Percentiles rank a stretch among this genome's conserved stretches.
These are phyloP conservation scores for Botrytis paeoniae DNA, from an alignment of 2,329 filamentous ascomycete species.

Conservation along the genomic window DNA sequence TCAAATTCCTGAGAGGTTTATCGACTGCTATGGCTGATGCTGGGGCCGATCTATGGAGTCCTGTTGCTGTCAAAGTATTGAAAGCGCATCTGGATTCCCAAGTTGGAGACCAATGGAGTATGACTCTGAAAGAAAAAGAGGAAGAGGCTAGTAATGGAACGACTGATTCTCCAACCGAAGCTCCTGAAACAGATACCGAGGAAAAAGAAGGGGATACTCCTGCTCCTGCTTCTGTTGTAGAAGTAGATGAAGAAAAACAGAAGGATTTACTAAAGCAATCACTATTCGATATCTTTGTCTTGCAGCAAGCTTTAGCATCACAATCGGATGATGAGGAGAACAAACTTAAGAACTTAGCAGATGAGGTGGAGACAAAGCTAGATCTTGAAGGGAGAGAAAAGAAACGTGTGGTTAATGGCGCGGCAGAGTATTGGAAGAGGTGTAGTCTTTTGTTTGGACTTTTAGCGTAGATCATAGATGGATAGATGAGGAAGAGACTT, in stretches of 20 bases:
- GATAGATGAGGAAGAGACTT: background rate
- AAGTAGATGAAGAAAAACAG: slow-evolving; percentile 19
- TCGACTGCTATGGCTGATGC: slow-evolving; percentile 63
- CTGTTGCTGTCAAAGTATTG: slow-evolving; percentile 58
- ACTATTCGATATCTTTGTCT: slow-evolving; percentile 57
- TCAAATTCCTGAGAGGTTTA: slow-evolving; percentile 67
- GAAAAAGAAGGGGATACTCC: slow-evolving; percentile 3
- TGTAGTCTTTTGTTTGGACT: slow-evolving; percentile 80
- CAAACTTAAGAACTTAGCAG: slow-evolving; percentile 45
- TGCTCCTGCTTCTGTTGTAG: background rate
- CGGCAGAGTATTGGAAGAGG: slow-evolving; percentile 78
- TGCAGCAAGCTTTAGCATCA: slow-evolving; percentile 50
- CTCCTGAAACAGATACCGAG: background rate
- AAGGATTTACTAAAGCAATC: slow-evolving; percentile 56
- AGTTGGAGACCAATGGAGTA: slow-evolving; percentile 46
- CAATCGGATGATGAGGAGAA: slow-evolving; percentile 40
- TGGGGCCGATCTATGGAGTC: slow-evolving; percentile 80
- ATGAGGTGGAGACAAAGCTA: slow-evolving; percentile 45
- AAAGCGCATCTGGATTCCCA: slow-evolving; percentile 55
- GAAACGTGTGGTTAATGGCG: slow-evolving; percentile 57
- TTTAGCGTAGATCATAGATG: slow-evolving; percentile 44
- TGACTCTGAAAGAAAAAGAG: slow-evolving; percentile 24
- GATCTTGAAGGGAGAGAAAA: slow-evolving; percentile 48
- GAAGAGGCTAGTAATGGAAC: slow-evolving; percentile 24
- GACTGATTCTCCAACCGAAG: slow-evolving; percentile 8